Conservation (phyloP, 805 yeast species). For the Wickerhamiella parazyma region DNA sequence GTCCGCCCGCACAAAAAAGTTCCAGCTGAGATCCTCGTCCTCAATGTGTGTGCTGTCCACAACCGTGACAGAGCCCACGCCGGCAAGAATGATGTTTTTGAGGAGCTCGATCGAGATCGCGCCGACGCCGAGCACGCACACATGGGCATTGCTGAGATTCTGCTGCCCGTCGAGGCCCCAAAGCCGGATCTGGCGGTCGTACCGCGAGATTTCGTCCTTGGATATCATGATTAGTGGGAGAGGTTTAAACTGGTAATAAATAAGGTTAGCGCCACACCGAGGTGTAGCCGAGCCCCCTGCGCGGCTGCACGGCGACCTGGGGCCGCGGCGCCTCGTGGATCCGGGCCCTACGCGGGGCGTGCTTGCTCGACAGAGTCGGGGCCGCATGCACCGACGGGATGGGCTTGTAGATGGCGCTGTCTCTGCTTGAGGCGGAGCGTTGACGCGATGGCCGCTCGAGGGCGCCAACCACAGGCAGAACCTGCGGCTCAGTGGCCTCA, state of each 20-base stretch:
- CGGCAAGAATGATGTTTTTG: slow-evolving; percentile 78
- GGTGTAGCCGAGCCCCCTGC: too few relatives aligned
- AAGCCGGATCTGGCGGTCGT: slow-evolving; percentile 76
- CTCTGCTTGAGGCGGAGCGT: neutral
- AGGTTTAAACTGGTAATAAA: neutral
- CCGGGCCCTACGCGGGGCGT: neutral
- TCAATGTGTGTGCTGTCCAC: slow-evolving; percentile 42
- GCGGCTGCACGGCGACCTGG: too few relatives aligned
- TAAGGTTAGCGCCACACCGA: neutral
- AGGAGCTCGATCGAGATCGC: slow-evolving; percentile 45
- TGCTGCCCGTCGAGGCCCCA: slow-evolving; percentile 76
- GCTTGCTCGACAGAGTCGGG: neutral
- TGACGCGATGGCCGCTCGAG: neutral
- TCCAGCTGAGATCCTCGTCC: slow-evolving; percentile 55
- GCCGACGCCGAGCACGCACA: slow-evolving; percentile 48
- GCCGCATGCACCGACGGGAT: slow-evolving; percentile 3
- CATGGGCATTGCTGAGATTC: slow-evolving; percentile 39
- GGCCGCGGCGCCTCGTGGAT: too few relatives aligned
- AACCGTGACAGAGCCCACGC: slow-evolving; percentile 66
- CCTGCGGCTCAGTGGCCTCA: neutral
- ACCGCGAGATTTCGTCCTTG: slow-evolving; percentile 21
- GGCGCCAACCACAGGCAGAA: neutral
- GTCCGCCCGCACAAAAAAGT: slow-evolving; percentile 50
- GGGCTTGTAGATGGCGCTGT: neutral
- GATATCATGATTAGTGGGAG: slow-evolving; percentile 4